phyloP scores from a whole-genome alignment of 2,329 filamentous ascomycete species.

The Metarhizium rileyi region DNA sequence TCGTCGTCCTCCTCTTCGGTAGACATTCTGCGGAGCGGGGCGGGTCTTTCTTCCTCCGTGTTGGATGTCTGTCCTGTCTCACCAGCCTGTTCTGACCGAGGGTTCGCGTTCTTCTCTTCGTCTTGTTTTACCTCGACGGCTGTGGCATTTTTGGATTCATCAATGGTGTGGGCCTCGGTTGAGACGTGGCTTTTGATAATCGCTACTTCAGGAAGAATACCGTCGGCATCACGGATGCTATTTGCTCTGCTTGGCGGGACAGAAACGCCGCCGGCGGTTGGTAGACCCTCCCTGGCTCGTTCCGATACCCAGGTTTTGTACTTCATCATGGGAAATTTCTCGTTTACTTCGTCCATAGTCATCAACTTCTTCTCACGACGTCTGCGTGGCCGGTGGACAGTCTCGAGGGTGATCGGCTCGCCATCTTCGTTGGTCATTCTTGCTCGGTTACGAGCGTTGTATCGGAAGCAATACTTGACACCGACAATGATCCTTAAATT shows the following conservation, averaged over 20 bases:
- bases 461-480: slow-evolving; percentile 98
- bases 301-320: slow-evolving; percentile 92
- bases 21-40: slow-evolving; percentile 28
- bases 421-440: slow-evolving; percentile 69
- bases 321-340: slow-evolving; percentile 89
- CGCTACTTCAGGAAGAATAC: slow-evolving; percentile 34
- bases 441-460: slow-evolving; percentile 86
- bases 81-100: slow-evolving; percentile 11
- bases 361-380: slow-evolving; percentile 96
- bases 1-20: slow-evolving; percentile 57
- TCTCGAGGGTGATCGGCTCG: slow-evolving; percentile 79
- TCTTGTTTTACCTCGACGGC: slow-evolving; percentile 10
- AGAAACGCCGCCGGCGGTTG: slow-evolving; percentile 75
- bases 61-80: slow-evolving; percentile 17
- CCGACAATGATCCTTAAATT: slow-evolving; percentile 92
- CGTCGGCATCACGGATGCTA: slow-evolving; percentile 62
- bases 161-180: slow-evolving; percentile 13
- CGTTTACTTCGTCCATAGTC: slow-evolving; percentile 98
- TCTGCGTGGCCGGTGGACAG: slow-evolving; percentile 76
- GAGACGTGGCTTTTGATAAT: slow-evolving; percentile 35
- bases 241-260: slow-evolving; percentile 61
- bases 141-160: slow-evolving; percentile 9
- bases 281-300: slow-evolving; percentile 73
- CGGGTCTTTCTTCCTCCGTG: slow-evolving; percentile 14
- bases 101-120: slow-evolving; percentile 8